Percentiles rank a stretch among this genome's conserved stretches.
Conservation (phyloP, 306 rosid species). For the cucumber (Cucumis sativus) region Cucumber_9930_V3 NC_026656.2:5555001-5555500, state of each 20-base stretch:
- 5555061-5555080: background rate
- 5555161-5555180: conserved; percentile 76
- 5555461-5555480: too few relatives aligned
- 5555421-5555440: background rate
- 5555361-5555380: background rate
- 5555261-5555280: background rate
- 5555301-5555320: background rate
- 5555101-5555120: conserved; percentile 11
- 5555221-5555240: conserved; percentile 94
- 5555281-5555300: background rate
- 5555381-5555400: background rate
- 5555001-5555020: conserved; percentile 72
- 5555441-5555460: background rate
- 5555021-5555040: conserved; percentile 60
- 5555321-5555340: background rate
- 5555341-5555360: background rate
- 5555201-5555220: conserved; percentile 89
- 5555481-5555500: background rate
- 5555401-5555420: background rate
- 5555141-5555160: conserved; percentile 54
- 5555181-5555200: conserved; percentile 91
- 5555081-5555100: background rate
- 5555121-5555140: conserved; percentile 7
- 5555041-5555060: conserved; percentile 86
- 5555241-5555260: conserved; percentile 28